A percentile compares a stretch with the other conserved stretches of the same genome.
These are phyloP conservation scores for Aspergillus sp. DNA, from an alignment of 2,329 filamentous ascomycete species.

Conservation along the genomic window DNA sequence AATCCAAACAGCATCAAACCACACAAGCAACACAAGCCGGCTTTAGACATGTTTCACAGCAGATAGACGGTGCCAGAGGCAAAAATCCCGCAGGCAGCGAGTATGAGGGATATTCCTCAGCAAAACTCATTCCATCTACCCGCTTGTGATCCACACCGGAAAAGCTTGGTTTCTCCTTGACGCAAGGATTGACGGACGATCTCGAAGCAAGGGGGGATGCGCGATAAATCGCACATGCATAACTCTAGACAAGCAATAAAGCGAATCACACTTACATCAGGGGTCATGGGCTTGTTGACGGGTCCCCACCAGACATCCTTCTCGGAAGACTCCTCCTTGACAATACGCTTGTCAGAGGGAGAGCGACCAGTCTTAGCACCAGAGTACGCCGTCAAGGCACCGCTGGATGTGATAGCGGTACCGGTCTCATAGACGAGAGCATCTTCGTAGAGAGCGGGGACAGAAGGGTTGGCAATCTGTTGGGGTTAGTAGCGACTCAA, in stretches of 20 bases:
- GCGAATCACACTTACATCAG: constrained; percentile 69
- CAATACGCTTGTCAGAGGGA: constrained; percentile 94
- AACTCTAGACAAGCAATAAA: constrained; percentile 3
- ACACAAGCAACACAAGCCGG: constrained; percentile 11
- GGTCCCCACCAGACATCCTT: constrained; percentile 98
- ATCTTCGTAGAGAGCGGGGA: constrained; percentile 97
- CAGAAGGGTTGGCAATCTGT: constrained; percentile 83
- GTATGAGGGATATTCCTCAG: constrained; percentile 14
- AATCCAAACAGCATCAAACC: neutral
- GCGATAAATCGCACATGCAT: constrained; percentile 16
- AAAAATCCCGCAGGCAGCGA: constrained; percentile 16
- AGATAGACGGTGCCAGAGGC: neutral
- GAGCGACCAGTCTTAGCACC: constrained; percentile 97
- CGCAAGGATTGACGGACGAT: constrained; percentile 9
- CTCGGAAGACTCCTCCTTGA: constrained; percentile 84
- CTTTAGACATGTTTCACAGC: constrained; percentile 10
- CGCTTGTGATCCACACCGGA: neutral
- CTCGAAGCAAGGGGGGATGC: constrained; percentile 17
- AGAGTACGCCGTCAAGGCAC: constrained; percentile 94
- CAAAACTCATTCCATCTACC: neutral
- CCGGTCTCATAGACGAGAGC: constrained; percentile 96
- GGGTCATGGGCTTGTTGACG: constrained; percentile 97
- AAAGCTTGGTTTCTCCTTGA: constrained; percentile 15
- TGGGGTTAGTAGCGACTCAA: constrained; percentile 7
- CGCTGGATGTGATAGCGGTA: constrained; percentile 92